Conservation (phyloP, 2,329 filamentous ascomycete species). For the Botryotinia calthae region DNA sequence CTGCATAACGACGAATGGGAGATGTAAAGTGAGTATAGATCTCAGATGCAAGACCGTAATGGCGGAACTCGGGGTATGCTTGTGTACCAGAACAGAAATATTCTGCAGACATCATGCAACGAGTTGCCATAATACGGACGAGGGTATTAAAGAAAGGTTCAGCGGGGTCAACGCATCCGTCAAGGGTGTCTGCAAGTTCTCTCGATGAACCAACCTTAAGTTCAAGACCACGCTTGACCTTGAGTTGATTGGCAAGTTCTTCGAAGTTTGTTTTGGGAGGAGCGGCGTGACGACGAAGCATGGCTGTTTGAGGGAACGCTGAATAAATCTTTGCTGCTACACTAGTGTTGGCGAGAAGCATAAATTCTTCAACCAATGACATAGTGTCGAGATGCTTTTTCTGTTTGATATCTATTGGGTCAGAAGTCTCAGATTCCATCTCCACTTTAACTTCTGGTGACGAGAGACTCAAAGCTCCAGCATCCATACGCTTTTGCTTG, state of each 20-base stretch:
- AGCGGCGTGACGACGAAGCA: conserved; percentile 86
- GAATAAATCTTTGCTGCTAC: conserved; percentile 89
- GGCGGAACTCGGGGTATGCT: conserved; percentile 88
- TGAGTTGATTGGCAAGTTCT: conserved; percentile 85
- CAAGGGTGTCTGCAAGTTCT: conserved; percentile 89
- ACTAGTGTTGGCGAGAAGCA: conserved; percentile 95
- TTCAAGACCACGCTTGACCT: conserved; percentile 78
- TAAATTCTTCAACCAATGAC: conserved; percentile 97
- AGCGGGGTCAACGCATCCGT: conserved; percentile 71
- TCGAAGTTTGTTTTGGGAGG: conserved; percentile 97
- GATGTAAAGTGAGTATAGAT: conserved; percentile 99
- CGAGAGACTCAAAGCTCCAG: conserved; percentile 89
- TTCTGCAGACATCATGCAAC: conserved; percentile 98
- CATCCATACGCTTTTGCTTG: conserved; percentile 92
- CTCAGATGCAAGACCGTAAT: conserved; percentile 92
- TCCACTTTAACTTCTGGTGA: conserved; percentile 98
- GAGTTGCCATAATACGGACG: conserved; percentile 92
- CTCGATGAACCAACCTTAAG: conserved; percentile 83
- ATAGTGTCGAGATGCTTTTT: conserved; percentile 94
- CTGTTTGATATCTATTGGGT: conserved; percentile 93
- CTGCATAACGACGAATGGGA: conserved; percentile 95
- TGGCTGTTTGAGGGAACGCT: conserved; percentile 90
- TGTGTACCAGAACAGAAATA: conserved; percentile 97
- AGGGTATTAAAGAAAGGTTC: conserved; percentile 99
- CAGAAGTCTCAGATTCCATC: conserved; percentile 91